These are phyloP conservation scores for Rhizopus delemar DNA, from an alignment of 371 early-diverging fungal genomes.

Conservation along the genomic window DNA sequence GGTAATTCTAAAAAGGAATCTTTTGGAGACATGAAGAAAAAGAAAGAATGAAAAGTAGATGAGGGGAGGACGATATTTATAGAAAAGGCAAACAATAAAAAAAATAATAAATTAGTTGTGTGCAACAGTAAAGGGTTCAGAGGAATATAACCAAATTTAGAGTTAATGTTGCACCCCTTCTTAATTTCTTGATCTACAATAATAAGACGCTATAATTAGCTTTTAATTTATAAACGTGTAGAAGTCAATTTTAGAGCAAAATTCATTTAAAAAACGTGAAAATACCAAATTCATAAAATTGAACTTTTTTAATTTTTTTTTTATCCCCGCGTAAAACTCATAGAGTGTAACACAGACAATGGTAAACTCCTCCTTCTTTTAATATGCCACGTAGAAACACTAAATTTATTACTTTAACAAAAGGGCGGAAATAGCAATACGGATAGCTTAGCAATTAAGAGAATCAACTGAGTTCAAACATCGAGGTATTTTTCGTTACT, in stretches of 20 bases:
- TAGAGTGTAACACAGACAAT: background rate
- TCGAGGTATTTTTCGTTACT: too few species aligned
- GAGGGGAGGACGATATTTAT: too few species aligned
- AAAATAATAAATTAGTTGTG: too few species aligned
- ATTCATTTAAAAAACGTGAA: background rate
- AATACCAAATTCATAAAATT: too few species aligned
- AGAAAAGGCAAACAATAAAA: too few species aligned
- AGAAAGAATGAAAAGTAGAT: background rate
- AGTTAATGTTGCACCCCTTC: constrained; percentile 1
- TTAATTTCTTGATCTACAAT: background rate
- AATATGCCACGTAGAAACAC: too few species aligned
- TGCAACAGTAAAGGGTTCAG: too few species aligned
- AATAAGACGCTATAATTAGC: background rate
- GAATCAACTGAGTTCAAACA: too few species aligned
- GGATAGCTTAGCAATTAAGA: too few species aligned
- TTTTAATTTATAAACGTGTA: background rate
- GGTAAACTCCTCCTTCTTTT: too few species aligned
- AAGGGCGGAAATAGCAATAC: too few species aligned
- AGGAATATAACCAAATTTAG: background rate
- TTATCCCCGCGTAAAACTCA: background rate
- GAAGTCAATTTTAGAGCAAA: background rate
- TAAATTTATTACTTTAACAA: too few species aligned
- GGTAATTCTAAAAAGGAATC: constrained; percentile 16
- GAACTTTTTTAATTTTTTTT: background rate
- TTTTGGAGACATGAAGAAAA: background rate